Percentiles rank a stretch among this genome's conserved stretches.
Conservation (phyloP, 2,329 filamentous ascomycete species). For the Colletotrichum spaethianum region DNA sequence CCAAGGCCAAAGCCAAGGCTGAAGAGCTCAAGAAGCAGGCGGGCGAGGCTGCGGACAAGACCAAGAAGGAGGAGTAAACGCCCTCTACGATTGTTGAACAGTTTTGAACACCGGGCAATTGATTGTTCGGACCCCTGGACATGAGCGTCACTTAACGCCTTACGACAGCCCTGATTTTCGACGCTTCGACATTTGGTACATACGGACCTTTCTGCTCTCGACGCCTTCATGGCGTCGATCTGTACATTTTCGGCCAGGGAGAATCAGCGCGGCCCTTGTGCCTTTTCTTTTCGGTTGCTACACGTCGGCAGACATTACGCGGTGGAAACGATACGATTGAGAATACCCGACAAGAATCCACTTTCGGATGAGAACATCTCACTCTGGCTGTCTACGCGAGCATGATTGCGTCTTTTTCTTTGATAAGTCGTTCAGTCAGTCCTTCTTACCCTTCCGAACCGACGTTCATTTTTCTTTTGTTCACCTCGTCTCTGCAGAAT, state of each 20-base stretch:
- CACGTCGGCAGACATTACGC: not conserved
- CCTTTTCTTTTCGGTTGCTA: not conserved
- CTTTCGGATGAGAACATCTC: not conserved
- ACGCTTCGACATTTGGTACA: conserved; percentile 18
- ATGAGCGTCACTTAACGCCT: not conserved
- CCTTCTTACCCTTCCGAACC: not conserved
- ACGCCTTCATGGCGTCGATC: not conserved
- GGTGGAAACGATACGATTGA: not conserved
- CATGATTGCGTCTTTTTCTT: not conserved
- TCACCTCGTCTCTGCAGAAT: not conserved
- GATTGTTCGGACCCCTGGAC: not conserved
- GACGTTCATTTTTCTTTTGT: conserved; percentile 27
- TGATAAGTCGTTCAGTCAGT: not conserved
- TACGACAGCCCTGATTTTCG: not conserved
- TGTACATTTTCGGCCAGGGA: conserved; percentile 19
- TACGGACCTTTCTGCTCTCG: not conserved
- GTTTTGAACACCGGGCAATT: not conserved
- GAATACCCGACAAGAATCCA: not conserved
- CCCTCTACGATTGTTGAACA: not conserved
- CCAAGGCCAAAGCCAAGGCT: conserved; percentile 46
- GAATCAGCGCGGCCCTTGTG: not conserved
- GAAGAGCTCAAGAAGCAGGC: conserved; percentile 45
- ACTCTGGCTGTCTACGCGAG: not conserved
- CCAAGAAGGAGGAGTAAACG: conserved; percentile 26
- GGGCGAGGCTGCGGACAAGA: not conserved